phyloP scores from a whole-genome alignment of 495 filamentous ascomycete species.

The Podospora pseudocomata region DNA sequence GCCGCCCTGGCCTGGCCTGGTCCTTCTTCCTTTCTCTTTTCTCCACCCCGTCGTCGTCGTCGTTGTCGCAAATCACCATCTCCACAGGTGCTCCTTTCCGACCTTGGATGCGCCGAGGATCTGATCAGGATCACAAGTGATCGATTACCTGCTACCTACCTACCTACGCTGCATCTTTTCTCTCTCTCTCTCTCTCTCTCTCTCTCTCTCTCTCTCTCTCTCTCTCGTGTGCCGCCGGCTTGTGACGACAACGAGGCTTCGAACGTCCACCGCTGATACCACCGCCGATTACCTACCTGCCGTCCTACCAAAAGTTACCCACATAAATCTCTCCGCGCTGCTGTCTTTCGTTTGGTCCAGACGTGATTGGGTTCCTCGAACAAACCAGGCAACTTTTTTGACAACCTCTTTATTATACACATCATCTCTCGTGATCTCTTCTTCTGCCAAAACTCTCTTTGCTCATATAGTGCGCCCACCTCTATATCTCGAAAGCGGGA shows the following conservation, averaged over 20 bases:
- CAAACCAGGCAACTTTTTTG: neutral
- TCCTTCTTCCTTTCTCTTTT: slow-evolving; percentile 38
- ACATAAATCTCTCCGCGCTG: neutral
- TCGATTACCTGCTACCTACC: neutral
- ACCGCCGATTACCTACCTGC: neutral
- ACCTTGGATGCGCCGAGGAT: neutral
- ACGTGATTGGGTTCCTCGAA: neutral
- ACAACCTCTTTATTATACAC: neutral
- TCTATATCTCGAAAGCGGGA: neutral
- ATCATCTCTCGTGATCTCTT: neutral
- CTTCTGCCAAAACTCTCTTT: neutral
- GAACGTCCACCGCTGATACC: neutral
- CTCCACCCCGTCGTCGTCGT: neutral
- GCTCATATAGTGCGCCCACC: neutral
- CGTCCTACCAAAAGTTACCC: neutral
- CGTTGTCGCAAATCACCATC: neutral
- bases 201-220: neutral
- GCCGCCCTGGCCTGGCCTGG: neutral
- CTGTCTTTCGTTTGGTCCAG: too few species aligned
- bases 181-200: neutral
- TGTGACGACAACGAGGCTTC: neutral
- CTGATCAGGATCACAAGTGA: neutral
- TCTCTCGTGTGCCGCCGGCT: neutral
- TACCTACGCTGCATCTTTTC: neutral
- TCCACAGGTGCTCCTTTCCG: neutral